Conservation (phyloP, 805 yeast species). For the Cyberlindnera petersonii region DNA sequence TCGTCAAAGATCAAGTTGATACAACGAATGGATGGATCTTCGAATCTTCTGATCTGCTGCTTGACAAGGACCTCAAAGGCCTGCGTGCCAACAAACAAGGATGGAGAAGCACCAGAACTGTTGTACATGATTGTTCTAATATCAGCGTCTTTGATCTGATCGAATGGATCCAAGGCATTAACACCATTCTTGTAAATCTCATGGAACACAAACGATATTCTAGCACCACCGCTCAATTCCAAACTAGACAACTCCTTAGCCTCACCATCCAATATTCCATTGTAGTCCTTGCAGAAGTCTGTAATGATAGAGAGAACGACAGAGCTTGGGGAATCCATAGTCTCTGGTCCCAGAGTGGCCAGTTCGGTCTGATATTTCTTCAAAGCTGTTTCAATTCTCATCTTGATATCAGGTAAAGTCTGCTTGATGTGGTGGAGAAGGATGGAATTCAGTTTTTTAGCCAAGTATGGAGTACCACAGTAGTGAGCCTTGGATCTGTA, state of each 20-base stretch:
- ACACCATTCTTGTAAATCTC: constrained; percentile 93
- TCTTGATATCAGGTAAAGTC: constrained; percentile 88
- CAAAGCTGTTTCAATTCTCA: constrained; percentile 80
- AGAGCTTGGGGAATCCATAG: constrained; percentile 84
- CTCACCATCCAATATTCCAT: constrained; percentile 88
- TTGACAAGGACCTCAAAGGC: constrained; percentile 95
- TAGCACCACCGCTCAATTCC: constrained; percentile 96
- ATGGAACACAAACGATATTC: constrained; percentile 94
- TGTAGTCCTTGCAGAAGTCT: constrained; percentile 86
- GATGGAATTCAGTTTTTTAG: constrained; percentile 84
- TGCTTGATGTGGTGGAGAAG: constrained; percentile 85
- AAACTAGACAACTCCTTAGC: constrained; percentile 82
- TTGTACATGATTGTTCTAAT: constrained; percentile 96
- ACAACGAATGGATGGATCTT: constrained; percentile 88
- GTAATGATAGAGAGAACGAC: constrained; percentile 89
- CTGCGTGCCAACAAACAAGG: constrained; percentile 93
- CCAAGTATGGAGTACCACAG: constrained; percentile 98
- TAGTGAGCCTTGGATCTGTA: constrained; percentile 90
- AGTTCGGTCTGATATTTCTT: constrained; percentile 83
- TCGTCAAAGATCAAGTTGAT: constrained; percentile 91
- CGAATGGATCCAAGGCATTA: constrained; percentile 90
- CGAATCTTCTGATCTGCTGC: constrained; percentile 90
- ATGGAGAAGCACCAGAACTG: constrained; percentile 94
- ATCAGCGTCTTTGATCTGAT: constrained; percentile 91
- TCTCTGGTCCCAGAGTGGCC: constrained; percentile 76